A percentile compares a stretch with the other conserved stretches of the same genome.
Conservation (phyloP, 1,284 basidiomycete species). For the Rhodofomes roseus region DNA sequence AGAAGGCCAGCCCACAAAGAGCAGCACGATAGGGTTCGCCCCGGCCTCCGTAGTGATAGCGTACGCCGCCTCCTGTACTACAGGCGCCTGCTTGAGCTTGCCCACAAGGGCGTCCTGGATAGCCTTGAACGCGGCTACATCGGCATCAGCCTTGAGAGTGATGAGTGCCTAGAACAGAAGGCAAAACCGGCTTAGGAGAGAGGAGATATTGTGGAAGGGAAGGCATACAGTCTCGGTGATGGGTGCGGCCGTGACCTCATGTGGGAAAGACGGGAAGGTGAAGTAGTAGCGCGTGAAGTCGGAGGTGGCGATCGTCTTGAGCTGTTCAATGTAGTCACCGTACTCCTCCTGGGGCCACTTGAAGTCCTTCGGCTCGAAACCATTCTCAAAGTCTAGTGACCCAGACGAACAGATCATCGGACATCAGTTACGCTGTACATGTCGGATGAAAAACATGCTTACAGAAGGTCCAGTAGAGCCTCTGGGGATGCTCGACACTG, state of each 20-base stretch:
- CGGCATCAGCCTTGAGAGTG: background rate
- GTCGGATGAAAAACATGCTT: background rate
- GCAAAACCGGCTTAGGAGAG: background rate
- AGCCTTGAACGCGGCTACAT: background rate
- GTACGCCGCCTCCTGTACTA: background rate
- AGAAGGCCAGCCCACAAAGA: background rate
- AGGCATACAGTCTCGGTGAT: slow-evolving; percentile 1
- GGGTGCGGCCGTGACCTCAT: background rate
- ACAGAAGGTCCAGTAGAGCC: slow-evolving; percentile 2
- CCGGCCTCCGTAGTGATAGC: background rate
- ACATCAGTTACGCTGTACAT: background rate
- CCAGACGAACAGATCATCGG: no score
- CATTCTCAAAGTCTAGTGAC: slow-evolving; percentile 2
- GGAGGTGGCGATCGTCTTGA: background rate
- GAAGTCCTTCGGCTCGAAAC: slow-evolving; percentile 5
- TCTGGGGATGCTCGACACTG: background rate
- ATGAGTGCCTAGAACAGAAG: background rate
- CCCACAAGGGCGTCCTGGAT: background rate
- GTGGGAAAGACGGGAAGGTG: background rate
- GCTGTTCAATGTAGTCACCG: slow-evolving; percentile 2
- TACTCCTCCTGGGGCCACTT: slow-evolving; percentile 4
- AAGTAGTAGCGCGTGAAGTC: slow-evolving; percentile 1
- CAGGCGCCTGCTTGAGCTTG: background rate
- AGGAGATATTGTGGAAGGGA: background rate
- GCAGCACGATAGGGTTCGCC: background rate